Base-by-base conservation (phyloP, 163 green algal genomes). In the Trebouxia gelatinosa region DNA sequence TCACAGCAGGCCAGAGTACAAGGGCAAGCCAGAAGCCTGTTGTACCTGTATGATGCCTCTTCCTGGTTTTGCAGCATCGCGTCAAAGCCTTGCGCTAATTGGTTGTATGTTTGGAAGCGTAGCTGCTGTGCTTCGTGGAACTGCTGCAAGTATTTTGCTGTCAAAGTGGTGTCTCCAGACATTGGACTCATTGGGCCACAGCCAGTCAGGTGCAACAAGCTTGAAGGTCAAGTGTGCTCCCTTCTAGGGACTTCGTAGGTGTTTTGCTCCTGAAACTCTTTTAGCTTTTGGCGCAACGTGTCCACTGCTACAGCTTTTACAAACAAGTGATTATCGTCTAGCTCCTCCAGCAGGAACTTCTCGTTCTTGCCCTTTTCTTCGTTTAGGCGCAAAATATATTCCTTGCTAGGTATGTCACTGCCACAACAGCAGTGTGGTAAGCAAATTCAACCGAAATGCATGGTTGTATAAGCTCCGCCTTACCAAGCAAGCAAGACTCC, bases 271-370 rank as follows among this genome's bases (percentile, higher is more conserved):
- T 81, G 68, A 57, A 82, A 85, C 11, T 84, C 54, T 29, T 74
- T 74, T 2, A 81, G 32, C 65, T 84, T 65, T 3, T 77, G 32
- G 16, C 61, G 39, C 9, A 80, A 31, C 28, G 57, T 32, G 16
- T 80, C 74, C 11, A 70, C 58, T 9, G 50, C 74, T 26, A 72
- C 50, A 23, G 62, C 58, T 23, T 80, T 66, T 26, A 88, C 70
- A 39, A 92, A 82, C 48, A 92, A 74, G 59, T 88, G 83, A 5
- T 54, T 88, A 39, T 90, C 88, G 80, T 89, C 88, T 61, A 92
- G 70, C 13, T 87, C 70, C 26, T 78, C 40, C 7, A 76, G 31
- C 28, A 61, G 32, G 62, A 92, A 91, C 48, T 82, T 81, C 17
- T 89, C 70, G 11, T 61, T 75, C 1, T 76, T 37, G 37, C 75